Evolutionary conservation across 495 filamentous ascomycete genomes (phyloP).

Genomic region (Daldinia vernicosa): DNA sequence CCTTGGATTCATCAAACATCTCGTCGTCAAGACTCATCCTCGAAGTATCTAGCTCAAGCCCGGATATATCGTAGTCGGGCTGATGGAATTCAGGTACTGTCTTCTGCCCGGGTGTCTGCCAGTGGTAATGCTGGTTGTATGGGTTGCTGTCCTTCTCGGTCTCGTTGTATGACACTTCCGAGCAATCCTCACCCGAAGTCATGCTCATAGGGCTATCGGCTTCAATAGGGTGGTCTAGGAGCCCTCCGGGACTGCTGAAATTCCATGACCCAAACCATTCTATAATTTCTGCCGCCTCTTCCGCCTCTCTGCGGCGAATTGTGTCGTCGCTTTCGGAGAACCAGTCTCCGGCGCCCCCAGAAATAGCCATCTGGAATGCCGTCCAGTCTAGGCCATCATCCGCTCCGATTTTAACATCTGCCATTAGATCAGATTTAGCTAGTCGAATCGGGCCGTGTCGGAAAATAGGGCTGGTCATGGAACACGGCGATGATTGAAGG

Average conservation of each 20-base stretch:
- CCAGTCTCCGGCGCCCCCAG: constrained; percentile 57
- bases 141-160: constrained; percentile 29
- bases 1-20: constrained; percentile 13
- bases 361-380: constrained; percentile 65
- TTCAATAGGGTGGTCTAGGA: constrained; percentile 44
- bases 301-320: constrained; percentile 49
- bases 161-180: constrained; percentile 40
- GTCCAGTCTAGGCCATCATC: constrained; percentile 64
- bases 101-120: constrained; percentile 30
- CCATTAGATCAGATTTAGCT: constrained; percentile 50
- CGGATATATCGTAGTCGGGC: constrained; percentile 31
- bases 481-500: constrained; percentile 55
- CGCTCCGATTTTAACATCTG: constrained; percentile 49
- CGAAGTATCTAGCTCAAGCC: constrained; percentile 23
- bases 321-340: constrained; percentile 55
- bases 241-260: constrained; percentile 48
- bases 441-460: constrained; percentile 61
- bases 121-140: constrained; percentile 38
- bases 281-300: constrained; percentile 53
- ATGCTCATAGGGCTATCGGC: constrained; percentile 44
- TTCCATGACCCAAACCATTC: constrained; percentile 57
- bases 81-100: constrained; percentile 20
- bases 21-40: constrained; percentile 32
- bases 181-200: constrained; percentile 41
- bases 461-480: constrained; percentile 53